phyloP scores from a whole-genome alignment of 257 asterid species.

The Schizonepeta tenuifolia region DNA sequence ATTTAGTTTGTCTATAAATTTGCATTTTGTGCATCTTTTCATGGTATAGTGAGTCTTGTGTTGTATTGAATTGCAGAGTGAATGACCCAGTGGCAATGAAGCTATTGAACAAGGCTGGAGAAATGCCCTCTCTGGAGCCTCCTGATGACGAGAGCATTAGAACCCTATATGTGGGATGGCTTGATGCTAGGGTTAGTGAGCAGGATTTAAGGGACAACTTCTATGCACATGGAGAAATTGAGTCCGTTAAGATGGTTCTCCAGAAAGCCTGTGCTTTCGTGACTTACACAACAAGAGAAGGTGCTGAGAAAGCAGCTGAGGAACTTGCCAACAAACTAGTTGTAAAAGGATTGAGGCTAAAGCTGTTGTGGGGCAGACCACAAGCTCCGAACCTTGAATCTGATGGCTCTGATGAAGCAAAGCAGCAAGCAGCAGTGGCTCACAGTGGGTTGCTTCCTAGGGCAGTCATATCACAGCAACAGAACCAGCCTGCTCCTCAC shows the following conservation, averaged over 20 bases:
- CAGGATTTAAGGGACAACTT: conserved; percentile 91
- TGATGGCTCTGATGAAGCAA: conserved; percentile 74
- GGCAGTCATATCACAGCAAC: conserved; percentile 92
- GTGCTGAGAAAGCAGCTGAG: conserved; percentile 97
- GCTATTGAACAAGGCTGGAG: conserved; percentile 93
- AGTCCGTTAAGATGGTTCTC: conserved; percentile 85
- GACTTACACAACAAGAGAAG: conserved; percentile 92
- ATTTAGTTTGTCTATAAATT: neutral
- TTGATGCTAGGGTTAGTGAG: conserved; percentile 82
- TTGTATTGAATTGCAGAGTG: conserved; percentile 53
- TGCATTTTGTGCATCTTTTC: neutral
- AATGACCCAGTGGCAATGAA: conserved; percentile 96
- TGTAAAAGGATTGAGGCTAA: conserved; percentile 85
- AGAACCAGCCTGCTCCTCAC: conserved; percentile 74
- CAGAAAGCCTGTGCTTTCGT: conserved; percentile 96
- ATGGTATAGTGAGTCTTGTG: neutral
- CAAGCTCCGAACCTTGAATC: conserved; percentile 71
- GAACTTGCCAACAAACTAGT: conserved; percentile 89
- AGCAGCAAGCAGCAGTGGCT: conserved; percentile 73
- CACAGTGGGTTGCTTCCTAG: conserved; percentile 91
- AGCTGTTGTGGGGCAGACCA: conserved; percentile 95
- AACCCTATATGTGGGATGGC: conserved; percentile 94
- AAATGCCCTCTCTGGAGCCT: conserved; percentile 97
- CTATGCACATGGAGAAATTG: conserved; percentile 95
- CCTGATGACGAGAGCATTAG: conserved; percentile 94